Base-by-base conservation (phyloP, 1,284 basidiomycete species). In the Microstroma glucosiphilum region DNA sequence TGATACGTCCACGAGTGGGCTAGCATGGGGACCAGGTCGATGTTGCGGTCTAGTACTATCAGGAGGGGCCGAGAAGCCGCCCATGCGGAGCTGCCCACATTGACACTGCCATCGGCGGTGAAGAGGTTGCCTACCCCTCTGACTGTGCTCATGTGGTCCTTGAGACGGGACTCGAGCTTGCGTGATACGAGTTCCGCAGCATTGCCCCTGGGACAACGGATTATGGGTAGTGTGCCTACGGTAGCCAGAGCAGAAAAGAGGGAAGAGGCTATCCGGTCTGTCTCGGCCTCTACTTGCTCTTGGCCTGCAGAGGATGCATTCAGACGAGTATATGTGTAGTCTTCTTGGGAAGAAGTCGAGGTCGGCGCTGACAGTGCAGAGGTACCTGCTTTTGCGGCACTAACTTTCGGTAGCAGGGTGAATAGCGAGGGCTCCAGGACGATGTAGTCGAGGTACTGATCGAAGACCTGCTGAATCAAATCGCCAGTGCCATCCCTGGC, bases 1-100 rank as follows among this genome's bases (percentile, higher is more conserved):
- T 99, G 96, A 76, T 99, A 99, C 37, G 96, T 98, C 96, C 96
- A 99, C 1, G 92, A 93, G 78, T 99, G 96, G 1, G 91, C 90
- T 15, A 99, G 81, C 85, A 96, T 92, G 3, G 96, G 90, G 0
- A 94, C 89, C 15, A 99, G 84, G 78, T 99, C 96, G 57, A 98
- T 84, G 72, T 97, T 98, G 40, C 96, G 86, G 78, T 99, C 96
- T 60, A 98, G 83, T 55, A 99, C 87, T 56, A 97, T 86, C 7
- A 99, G 84, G 46, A 99, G 60, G 1, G 73, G 73, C 0, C 73
- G 68, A 7, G 67, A 65, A 1, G 64, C 61, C 43, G 42, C 60
- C 71, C 69, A 75, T 40, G 65, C 41, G 1, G 63, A 41, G 8
- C 54, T 58, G 9, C 61, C 65, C 1, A 56, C 53, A 12, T 65